Conservation (phyloP, 352 stramenopile genomes). For the Aphanomyces cochlioides region DNA sequence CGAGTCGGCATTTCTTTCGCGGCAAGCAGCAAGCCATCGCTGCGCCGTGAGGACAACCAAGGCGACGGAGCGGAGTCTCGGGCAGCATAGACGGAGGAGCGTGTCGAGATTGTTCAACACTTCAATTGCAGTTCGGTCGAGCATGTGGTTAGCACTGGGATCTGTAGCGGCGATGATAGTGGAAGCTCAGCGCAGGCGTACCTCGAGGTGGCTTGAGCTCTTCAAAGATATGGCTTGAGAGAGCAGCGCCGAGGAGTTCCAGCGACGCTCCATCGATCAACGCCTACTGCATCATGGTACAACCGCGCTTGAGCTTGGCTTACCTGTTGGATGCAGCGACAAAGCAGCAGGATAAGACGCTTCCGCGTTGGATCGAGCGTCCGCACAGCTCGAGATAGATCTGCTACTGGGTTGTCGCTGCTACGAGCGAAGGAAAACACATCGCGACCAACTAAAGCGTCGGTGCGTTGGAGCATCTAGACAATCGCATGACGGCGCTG, state of each 20-base stretch:
- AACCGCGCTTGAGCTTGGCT: neutral
- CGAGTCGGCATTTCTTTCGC: too few species aligned
- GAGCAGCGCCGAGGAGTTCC: conserved; percentile 7
- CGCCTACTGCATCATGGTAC: neutral
- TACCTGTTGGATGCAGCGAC: conserved; percentile 7
- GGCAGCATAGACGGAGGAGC: too few species aligned
- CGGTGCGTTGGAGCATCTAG: conserved; percentile 7
- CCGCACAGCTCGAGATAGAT: neutral
- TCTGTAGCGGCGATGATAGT: neutral
- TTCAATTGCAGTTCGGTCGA: neutral
- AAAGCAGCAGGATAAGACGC: neutral
- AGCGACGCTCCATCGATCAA: conserved; percentile 7
- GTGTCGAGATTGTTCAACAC: too few species aligned
- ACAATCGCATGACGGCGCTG: neutral
- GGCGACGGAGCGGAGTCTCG: too few species aligned
- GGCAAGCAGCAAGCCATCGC: too few species aligned
- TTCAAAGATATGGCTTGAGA: conserved; percentile 15
- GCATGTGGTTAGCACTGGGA: neutral
- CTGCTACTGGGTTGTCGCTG: too few species aligned
- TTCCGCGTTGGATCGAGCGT: neutral
- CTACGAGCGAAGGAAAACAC: neutral
- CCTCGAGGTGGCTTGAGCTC: conserved; percentile 11
- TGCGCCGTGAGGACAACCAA: too few species aligned
- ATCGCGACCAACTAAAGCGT: conserved; percentile 4
- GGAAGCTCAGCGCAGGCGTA: neutral